Evolutionary conservation across 2,329 filamentous ascomycete species (phyloP).

Genomic region (Fusarium albidum): DNA sequence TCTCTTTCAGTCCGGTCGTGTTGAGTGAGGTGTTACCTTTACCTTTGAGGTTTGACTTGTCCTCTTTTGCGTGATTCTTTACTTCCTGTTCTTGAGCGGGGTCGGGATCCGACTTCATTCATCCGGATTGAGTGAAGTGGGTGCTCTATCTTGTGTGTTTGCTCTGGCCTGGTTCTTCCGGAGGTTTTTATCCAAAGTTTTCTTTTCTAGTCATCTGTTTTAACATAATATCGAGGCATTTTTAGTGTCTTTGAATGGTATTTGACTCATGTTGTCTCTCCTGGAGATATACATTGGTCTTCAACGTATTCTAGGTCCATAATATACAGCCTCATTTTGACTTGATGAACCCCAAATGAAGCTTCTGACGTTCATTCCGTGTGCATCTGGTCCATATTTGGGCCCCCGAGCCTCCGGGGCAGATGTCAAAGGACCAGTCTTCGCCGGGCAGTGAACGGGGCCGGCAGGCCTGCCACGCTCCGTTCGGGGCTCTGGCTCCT

Average conservation of each 20-base stretch:
- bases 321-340: conserved; percentile 16
- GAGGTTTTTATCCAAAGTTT: neutral
- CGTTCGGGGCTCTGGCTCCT: conserved; percentile 20
- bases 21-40: conserved; percentile 19
- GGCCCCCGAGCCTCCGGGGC: conserved; percentile 16
- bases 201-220: conserved; percentile 4
- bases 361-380: conserved; percentile 31
- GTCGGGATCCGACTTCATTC: neutral
- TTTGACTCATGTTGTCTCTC: conserved; percentile 2
- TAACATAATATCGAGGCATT: conserved; percentile 3
- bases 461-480: conserved; percentile 21
- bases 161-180: neutral
- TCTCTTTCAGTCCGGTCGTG: conserved; percentile 13
- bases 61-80: conserved; percentile 10
- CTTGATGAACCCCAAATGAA: conserved; percentile 21
- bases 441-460: conserved; percentile 17
- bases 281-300: conserved; percentile 4
- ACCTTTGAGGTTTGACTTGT: neutral
- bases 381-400: conserved; percentile 34
- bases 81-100: neutral
- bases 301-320: too few relatives aligned
- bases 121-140: conserved; percentile 3
- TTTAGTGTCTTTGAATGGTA: neutral
- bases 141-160: neutral
- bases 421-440: conserved; percentile 27